Percentiles rank a stretch among this genome's conserved stretches.
phyloP scores from a whole-genome alignment of 768 basidiomycete species.

The Amanita fuliginea region DNA sequence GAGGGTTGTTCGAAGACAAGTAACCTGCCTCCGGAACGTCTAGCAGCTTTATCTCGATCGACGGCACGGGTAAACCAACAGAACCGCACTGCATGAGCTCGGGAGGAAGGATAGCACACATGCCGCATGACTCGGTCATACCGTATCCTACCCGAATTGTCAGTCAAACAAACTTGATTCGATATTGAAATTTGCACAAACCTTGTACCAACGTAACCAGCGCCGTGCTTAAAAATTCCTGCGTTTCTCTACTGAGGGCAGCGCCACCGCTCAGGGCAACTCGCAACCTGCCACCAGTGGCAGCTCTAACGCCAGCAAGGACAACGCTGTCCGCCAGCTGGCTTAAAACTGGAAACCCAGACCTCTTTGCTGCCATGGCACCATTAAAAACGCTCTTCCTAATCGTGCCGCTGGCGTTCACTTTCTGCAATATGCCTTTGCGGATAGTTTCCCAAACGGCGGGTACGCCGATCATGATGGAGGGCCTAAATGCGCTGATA shows the following conservation, averaged over 20 bases:
- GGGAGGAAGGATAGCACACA: slow-evolving; percentile 83
- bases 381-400: slow-evolving; percentile 74
- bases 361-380: slow-evolving; percentile 67
- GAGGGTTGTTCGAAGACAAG: slow-evolving; percentile 53
- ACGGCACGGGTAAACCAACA: slow-evolving; percentile 84
- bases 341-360: slow-evolving; percentile 51
- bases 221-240: slow-evolving; percentile 78
- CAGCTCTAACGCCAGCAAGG: slow-evolving; percentile 63
- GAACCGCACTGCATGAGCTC: slow-evolving; percentile 62
- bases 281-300: slow-evolving; percentile 82
- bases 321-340: slow-evolving; percentile 67
- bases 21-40: slow-evolving; percentile 85
- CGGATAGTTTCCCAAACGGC: slow-evolving; percentile 96
- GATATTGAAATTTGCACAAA: slow-evolving; percentile 19
- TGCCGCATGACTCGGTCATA: slow-evolving; percentile 92
- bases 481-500: slow-evolving; percentile 69
- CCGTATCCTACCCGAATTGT: slow-evolving; percentile 59
- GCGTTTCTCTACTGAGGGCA: slow-evolving; percentile 75
- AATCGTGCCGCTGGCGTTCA: slow-evolving; percentile 53
- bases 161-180: slow-evolving; percentile 2
- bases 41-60: slow-evolving; percentile 78
- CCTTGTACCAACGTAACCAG: slow-evolving; percentile 84
- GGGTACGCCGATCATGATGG: slow-evolving; percentile 92
- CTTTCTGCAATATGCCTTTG: slow-evolving; percentile 83
- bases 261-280: slow-evolving; percentile 81